phyloP scores from a whole-genome alignment of 2,329 filamentous ascomycete species.

The Xylariaceae sp. region DNA sequence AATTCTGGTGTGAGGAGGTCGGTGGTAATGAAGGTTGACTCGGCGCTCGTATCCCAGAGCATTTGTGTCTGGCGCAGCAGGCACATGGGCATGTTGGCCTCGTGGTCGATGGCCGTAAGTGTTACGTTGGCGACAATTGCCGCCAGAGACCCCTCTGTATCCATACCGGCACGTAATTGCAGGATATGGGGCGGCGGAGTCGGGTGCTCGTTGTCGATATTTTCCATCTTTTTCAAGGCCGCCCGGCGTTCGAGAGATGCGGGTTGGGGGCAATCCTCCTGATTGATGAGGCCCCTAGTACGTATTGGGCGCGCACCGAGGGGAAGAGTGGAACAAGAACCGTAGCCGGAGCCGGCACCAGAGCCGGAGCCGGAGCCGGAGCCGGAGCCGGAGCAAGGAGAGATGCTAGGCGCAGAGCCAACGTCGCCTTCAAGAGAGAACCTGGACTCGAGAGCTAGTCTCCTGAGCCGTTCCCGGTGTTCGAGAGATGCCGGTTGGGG shows the following conservation, averaged over 20 bases:
- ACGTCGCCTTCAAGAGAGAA: too few relatives aligned
- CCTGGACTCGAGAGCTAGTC: too few relatives aligned
- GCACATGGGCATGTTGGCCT: not conserved
- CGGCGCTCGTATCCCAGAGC: not conserved
- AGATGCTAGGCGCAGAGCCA: too few relatives aligned
- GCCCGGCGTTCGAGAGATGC: not conserved
- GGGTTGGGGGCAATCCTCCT: not conserved
- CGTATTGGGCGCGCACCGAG: not conserved
- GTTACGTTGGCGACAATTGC: not conserved
- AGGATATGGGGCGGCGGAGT: not conserved
- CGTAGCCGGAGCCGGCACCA: too few relatives aligned
- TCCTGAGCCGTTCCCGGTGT: too few relatives aligned
- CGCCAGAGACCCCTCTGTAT: not conserved
- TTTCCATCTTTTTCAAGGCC: not conserved
- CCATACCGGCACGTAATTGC: not conserved
- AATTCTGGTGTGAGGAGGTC: not conserved
- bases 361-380: too few relatives aligned
- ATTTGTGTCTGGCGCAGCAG: not conserved
- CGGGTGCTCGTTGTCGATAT: not conserved
- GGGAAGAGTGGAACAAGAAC: too few relatives aligned
- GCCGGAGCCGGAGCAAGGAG: too few relatives aligned
- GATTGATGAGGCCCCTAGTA: not conserved
- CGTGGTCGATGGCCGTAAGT: not conserved
- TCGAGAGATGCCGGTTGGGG: too few relatives aligned
- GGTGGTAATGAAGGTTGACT: not conserved